These are phyloP conservation scores for Penicillium psychrofluorescens DNA, from an alignment of 495 filamentous ascomycete genomes.

Conservation along the genomic window DNA sequence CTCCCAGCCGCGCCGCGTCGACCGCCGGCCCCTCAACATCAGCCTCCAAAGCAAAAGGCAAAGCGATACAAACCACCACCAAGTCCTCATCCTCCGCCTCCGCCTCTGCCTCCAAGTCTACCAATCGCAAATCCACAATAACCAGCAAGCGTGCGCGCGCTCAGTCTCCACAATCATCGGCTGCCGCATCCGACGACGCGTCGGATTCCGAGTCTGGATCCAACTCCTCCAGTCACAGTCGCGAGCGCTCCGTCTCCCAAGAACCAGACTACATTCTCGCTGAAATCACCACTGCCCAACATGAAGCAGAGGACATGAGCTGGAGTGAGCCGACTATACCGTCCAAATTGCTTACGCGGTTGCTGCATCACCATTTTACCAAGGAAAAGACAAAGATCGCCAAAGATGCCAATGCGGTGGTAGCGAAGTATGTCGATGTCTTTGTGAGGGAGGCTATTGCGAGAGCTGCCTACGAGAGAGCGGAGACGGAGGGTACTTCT, in stretches of 20 bases:
- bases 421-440: conserved; percentile 82
- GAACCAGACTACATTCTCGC: conserved; percentile 41
- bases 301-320: conserved; percentile 19
- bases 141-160: conserved; percentile 6
- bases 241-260: conserved; percentile 17
- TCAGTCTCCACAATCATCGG: conserved; percentile 7
- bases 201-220: conserved; percentile 10
- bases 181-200: conserved; percentile 10
- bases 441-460: conserved; percentile 92
- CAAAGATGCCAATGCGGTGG: conserved; percentile 68
- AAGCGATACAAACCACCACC: conserved; percentile 10
- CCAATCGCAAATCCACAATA: conserved; percentile 8
- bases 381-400: conserved; percentile 63
- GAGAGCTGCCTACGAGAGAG: conserved; percentile 63
- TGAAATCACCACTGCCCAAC: conserved; percentile 29
- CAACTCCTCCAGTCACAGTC: conserved; percentile 6
- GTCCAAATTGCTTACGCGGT: conserved; percentile 59
- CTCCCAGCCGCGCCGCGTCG: conserved; percentile 30
- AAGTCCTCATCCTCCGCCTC: conserved; percentile 13
- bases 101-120: conserved; percentile 7
- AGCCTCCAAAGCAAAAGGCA: conserved; percentile 20
- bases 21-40: conserved; percentile 14
- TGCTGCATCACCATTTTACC: conserved; percentile 76
- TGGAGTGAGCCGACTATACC: conserved; percentile 54
- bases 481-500: conserved; percentile 28